These are phyloP conservation scores for Chytriomyces hyalinus DNA, from an alignment of 192 early-diverging fungal genomes.

Conservation along the genomic window DNA sequence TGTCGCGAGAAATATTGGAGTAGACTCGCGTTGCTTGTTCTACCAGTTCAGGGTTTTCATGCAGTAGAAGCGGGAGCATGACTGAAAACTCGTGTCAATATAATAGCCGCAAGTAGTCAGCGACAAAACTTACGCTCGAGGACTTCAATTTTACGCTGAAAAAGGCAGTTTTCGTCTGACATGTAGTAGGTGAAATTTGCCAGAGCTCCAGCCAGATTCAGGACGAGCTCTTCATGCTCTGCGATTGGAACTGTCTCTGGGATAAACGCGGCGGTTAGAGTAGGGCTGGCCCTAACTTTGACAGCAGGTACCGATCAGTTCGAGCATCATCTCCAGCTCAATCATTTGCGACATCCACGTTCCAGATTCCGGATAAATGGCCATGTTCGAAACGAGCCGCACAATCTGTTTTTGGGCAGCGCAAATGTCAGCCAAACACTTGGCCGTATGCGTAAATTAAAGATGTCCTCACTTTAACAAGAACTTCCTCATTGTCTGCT, in stretches of 20 bases:
- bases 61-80: slow-evolving; percentile 46
- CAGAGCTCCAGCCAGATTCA: slow-evolving; percentile 50
- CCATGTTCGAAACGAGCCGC: slow-evolving; percentile 48
- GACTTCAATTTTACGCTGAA: slow-evolving; percentile 31
- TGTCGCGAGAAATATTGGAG: slow-evolving; percentile 44
- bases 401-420: slow-evolving; percentile 36
- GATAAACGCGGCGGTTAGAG: not conserved
- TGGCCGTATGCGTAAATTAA: not conserved
- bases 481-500: slow-evolving; percentile 41
- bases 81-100: not conserved
- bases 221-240: slow-evolving; percentile 47
- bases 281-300: not conserved
- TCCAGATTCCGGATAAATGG: slow-evolving; percentile 39
- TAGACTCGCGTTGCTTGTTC: slow-evolving; percentile 45
- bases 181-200: slow-evolving; percentile 58
- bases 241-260: slow-evolving; percentile 1
- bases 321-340: slow-evolving; percentile 48
- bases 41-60: slow-evolving; percentile 48
- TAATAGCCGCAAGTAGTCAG: no score
- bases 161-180: slow-evolving; percentile 26
- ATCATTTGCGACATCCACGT: slow-evolving; percentile 44
- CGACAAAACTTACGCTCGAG: slow-evolving; percentile 34
- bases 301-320: slow-evolving; percentile 45
- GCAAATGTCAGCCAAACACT: not conserved
- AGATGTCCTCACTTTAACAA: slow-evolving; percentile 46